Evolutionary conservation across 257 asterid species (phyloP).

Genomic region (Hygrophila difformis): DNA sequence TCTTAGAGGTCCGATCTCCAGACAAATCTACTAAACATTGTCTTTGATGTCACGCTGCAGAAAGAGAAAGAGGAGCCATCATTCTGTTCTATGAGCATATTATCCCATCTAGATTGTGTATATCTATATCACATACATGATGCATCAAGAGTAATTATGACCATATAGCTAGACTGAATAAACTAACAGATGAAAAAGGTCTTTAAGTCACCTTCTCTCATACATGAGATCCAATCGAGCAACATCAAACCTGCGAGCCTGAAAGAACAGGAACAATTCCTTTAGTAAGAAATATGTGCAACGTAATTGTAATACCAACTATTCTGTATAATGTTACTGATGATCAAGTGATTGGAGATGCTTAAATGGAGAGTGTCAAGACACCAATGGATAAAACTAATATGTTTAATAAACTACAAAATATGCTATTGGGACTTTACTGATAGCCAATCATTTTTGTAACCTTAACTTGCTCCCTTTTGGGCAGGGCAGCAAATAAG

Average conservation of each 20-base stretch:
- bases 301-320: conserved; percentile 1
- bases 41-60: not conserved
- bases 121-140: not conserved
- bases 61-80: conserved; percentile 3
- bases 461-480: no score
- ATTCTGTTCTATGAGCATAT: conserved; percentile 4
- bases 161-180: not conserved
- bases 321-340: conserved; percentile 11
- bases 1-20: conserved; percentile 9
- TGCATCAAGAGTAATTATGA: no score
- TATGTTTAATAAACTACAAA: conserved; percentile 6
- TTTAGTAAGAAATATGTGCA: conserved; percentile 10
- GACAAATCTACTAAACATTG: conserved; percentile 6
- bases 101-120: no score
- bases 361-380: conserved; percentile 5
- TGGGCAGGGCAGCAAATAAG: no score
- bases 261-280: conserved; percentile 22
- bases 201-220: conserved; percentile 56
- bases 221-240: conserved; percentile 73
- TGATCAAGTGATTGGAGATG: conserved; percentile 12
- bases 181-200: conserved; percentile 9
- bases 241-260: conserved; percentile 68
- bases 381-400: no score
- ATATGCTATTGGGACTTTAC: no score
- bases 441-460: no score